Percentiles rank a stretch among this genome's conserved stretches.
Conservation (phyloP, 2,329 filamentous ascomycete species). For the Cytospora mali region DNA sequence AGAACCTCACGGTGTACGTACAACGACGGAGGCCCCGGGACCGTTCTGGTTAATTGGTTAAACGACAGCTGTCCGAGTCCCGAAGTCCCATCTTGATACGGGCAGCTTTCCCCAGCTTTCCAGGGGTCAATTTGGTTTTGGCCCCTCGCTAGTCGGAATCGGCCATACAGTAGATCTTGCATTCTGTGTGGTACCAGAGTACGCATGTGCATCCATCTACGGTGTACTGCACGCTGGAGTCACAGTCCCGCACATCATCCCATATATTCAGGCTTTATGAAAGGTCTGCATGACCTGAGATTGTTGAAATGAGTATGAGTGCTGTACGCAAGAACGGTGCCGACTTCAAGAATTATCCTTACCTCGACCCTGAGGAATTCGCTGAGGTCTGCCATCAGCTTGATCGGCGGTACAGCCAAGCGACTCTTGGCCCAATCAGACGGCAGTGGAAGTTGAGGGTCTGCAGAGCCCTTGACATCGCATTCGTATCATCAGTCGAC, state of each 20-base stretch:
- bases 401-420: slow-evolving; percentile 60
- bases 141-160: slow-evolving; percentile 3
- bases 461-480: slow-evolving; percentile 53
- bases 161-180: background rate
- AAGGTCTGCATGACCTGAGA: background rate
- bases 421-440: slow-evolving; percentile 57
- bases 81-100: background rate
- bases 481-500: slow-evolving; percentile 45
- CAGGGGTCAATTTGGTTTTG: background rate
- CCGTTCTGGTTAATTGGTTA: background rate
- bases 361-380: slow-evolving; percentile 64
- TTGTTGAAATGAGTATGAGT: slow-evolving; percentile 10
- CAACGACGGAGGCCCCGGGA: background rate
- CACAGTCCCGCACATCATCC: background rate
- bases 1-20: background rate
- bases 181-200: background rate
- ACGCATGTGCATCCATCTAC: background rate
- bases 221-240: background rate
- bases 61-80: background rate
- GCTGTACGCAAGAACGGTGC: slow-evolving; percentile 30
- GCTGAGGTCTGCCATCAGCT: slow-evolving; percentile 64
- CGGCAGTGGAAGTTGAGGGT: slow-evolving; percentile 57
- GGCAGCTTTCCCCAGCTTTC: slow-evolving; percentile 9
- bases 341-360: slow-evolving; percentile 60
- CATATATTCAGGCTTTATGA: background rate